Evolutionary conservation across 371 early-diverging fungal species (phyloP).

Genomic region (Mortierella sp.): DNA sequence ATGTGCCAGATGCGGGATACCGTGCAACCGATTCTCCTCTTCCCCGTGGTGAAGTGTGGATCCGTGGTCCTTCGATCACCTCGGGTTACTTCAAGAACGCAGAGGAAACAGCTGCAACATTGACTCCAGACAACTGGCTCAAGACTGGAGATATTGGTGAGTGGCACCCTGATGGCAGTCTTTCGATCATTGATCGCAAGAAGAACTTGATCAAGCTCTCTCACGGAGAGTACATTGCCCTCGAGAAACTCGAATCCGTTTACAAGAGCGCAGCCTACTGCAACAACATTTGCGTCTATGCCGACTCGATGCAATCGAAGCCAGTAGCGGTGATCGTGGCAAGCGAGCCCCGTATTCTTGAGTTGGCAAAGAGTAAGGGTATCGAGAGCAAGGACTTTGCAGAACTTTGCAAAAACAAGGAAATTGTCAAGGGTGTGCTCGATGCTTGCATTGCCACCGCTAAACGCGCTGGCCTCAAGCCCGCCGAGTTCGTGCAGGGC

Average conservation of each 20-base stretch:
- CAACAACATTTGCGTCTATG: constrained; percentile 90
- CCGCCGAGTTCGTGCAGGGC: constrained; percentile 78
- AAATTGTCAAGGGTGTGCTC: constrained; percentile 60
- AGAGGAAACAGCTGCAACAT: constrained; percentile 79
- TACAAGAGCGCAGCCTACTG: constrained; percentile 86
- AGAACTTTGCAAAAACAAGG: constrained; percentile 61
- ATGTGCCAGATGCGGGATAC: constrained; percentile 86
- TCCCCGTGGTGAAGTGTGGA: constrained; percentile 91
- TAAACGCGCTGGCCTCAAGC: constrained; percentile 70
- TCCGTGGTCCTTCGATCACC: constrained; percentile 86
- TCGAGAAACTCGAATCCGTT: constrained; percentile 97
- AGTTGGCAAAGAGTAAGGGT: constrained; percentile 52
- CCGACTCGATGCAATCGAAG: constrained; percentile 75
- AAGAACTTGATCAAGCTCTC: constrained; percentile 91
- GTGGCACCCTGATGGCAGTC: constrained; percentile 76
- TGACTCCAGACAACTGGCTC: constrained; percentile 93
- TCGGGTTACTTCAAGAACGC: constrained; percentile 86
- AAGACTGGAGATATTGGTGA: constrained; percentile 96
- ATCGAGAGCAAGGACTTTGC: constrained; percentile 55
- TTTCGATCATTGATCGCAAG: constrained; percentile 86
- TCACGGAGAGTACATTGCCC: constrained; percentile 98
- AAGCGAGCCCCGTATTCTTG: constrained; percentile 61
- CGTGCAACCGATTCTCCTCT: constrained; percentile 71
- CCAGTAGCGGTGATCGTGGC: constrained; percentile 85
- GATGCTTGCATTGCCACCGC: constrained; percentile 60